phyloP scores from a whole-genome alignment of 2,329 filamentous ascomycete genomes.

The Pseudonectria foliicola region DNA sequence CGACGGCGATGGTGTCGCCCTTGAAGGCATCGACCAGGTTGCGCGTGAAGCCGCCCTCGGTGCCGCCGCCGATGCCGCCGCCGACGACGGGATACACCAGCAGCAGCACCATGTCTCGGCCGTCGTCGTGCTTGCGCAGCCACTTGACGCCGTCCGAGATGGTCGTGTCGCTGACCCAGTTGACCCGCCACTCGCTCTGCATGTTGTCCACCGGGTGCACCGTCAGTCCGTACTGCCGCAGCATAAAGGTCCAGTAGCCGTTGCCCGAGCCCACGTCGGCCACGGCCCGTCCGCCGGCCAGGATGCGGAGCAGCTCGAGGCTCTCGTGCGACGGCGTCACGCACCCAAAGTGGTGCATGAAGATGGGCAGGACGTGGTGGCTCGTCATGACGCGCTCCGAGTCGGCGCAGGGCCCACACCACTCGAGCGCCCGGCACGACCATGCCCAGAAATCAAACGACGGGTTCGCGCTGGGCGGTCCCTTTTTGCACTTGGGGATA shows the following conservation, averaged over 20 bases:
- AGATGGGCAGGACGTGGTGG: conserved; percentile 63
- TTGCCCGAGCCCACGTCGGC: conserved; percentile 65
- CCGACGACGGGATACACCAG: conserved; percentile 69
- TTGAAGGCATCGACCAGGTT: conserved; percentile 53
- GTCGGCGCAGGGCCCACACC: conserved; percentile 51
- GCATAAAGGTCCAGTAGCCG: conserved; percentile 70
- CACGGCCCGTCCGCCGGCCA: conserved; percentile 47
- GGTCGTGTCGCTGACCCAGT: conserved; percentile 63
- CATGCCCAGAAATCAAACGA: conserved; percentile 63
- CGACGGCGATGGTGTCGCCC: conserved; percentile 61
- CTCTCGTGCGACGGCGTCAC: conserved; percentile 61
- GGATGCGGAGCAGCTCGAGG: conserved; percentile 50
- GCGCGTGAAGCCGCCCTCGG: conserved; percentile 57
- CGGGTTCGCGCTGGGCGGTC: conserved; percentile 47
- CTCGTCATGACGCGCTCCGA: conserved; percentile 47
- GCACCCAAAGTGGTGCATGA: conserved; percentile 77
- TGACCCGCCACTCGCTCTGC: conserved; percentile 59
- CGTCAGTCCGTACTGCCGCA: conserved; percentile 49
- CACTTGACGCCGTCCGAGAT: conserved; percentile 53
- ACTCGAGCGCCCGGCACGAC: conserved; percentile 56
- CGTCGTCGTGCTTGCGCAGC: conserved; percentile 41
- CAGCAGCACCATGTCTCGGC: conserved; percentile 52
- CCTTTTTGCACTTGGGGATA: conserved; percentile 41
- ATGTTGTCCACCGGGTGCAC: conserved; percentile 60
- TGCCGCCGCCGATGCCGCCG: conserved; percentile 54